These are phyloP conservation scores for Flaveria linearis DNA, from an alignment of 129 eudicot species.

Conservation along the genomic window DNA sequence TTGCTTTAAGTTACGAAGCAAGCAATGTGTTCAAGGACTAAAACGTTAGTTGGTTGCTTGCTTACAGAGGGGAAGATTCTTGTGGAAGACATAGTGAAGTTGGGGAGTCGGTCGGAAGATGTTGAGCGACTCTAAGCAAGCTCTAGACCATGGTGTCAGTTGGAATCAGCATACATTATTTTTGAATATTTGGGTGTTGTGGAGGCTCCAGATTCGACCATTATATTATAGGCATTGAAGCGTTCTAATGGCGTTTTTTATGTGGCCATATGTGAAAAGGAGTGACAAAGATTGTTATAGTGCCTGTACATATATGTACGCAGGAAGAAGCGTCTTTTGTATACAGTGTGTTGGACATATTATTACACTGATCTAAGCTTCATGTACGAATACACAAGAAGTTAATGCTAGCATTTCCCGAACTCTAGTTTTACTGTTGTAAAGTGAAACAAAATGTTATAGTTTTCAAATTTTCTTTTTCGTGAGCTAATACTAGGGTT, in stretches of 20 bases:
- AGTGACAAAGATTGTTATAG: constrained; percentile 20
- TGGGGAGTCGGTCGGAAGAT: constrained; percentile 66
- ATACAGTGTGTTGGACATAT: background rate
- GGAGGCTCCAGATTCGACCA: constrained; percentile 15
- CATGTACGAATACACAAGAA: background rate
- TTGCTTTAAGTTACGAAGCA: background rate
- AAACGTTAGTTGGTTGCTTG: constrained; percentile 9
- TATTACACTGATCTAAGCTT: too few relatives aligned
- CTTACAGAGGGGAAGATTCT: constrained; percentile 91
- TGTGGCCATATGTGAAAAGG: constrained; percentile 7
- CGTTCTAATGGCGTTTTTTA: constrained; percentile 25
- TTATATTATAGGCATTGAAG: constrained; percentile 24
- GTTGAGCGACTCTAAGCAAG: constrained; percentile 37
- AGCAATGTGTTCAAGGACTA: background rate
- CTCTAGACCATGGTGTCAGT: constrained; percentile 1
- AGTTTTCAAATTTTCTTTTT: too few relatives aligned
- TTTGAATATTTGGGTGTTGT: constrained; percentile 23
- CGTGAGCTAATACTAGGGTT: too few relatives aligned
- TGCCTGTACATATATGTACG: constrained; percentile 18
- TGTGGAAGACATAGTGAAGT: constrained; percentile 87
- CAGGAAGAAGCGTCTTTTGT: constrained; percentile 1
- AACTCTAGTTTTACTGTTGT: too few relatives aligned
- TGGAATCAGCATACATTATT: constrained; percentile 7
- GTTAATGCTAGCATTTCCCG: background rate
- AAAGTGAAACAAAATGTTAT: too few relatives aligned